A percentile compares a stretch with the other conserved stretches of the same genome.
Conservation (phyloP, 257 asterid genomes). For the Salvia hispanica region DNA sequence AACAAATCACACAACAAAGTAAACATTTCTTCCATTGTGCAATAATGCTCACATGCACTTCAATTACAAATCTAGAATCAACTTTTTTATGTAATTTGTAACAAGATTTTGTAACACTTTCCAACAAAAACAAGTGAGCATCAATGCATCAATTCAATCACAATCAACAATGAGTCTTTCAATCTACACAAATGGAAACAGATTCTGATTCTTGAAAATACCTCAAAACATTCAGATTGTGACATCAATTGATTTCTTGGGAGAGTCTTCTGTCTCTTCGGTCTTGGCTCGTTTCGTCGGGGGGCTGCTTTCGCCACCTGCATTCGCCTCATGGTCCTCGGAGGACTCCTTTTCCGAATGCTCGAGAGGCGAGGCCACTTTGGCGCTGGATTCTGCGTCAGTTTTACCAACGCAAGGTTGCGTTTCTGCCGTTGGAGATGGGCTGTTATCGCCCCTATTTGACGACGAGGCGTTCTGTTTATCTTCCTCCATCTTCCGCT, state of each 20-base stretch:
- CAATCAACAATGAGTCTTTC: background rate
- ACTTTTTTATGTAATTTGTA: no score
- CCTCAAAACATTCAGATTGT: conserved; percentile 20
- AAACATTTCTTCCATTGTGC: no score
- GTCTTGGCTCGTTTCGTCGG: conserved; percentile 55
- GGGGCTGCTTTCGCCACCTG: conserved; percentile 28
- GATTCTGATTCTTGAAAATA: conserved; percentile 22
- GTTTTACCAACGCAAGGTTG: conserved; percentile 34
- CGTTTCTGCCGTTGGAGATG: conserved; percentile 22
- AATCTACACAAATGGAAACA: conserved; percentile 21
- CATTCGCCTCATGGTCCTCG: conserved; percentile 37
- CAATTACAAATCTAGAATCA: no score
- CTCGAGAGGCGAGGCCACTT: conserved; percentile 24
- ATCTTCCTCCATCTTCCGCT: conserved; percentile 63
- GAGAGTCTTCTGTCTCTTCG: conserved; percentile 39
- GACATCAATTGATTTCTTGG: background rate
- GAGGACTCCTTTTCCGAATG: conserved; percentile 35
- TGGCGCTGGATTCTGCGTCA: conserved; percentile 35
- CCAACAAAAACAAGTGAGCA: no score
- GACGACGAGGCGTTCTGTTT: conserved; percentile 46
- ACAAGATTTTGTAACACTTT: no score
- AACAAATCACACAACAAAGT: no score
- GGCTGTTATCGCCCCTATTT: conserved; percentile 39
- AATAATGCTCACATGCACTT: no score
- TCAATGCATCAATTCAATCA: background rate